Percentiles rank a stretch among this genome's conserved stretches.
Conservation (phyloP, 805 yeast genomes). For the Ogataea sp. region DNA sequence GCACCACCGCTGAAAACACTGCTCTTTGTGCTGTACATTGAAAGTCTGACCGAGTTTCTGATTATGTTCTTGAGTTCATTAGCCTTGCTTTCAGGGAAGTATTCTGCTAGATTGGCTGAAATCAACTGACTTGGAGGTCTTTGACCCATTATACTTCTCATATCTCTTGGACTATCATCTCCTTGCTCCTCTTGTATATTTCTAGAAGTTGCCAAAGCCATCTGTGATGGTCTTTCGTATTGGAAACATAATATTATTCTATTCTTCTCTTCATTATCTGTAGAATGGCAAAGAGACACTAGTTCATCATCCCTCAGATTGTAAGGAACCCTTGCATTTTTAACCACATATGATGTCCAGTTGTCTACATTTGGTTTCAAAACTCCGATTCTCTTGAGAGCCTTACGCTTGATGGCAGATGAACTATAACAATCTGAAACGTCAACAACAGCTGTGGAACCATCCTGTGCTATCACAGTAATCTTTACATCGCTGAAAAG, state of each 20-base stretch:
- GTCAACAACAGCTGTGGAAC: conserved; percentile 58
- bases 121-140: conserved; percentile 92
- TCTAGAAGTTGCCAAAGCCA: conserved; percentile 50
- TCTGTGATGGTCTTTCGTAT: conserved; percentile 53
- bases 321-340: conserved; percentile 31
- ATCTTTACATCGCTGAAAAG: conserved; percentile 20
- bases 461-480: conserved; percentile 69
- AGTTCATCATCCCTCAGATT: conserved; percentile 69
- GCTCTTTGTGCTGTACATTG: conserved; percentile 31
- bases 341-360: conserved; percentile 58
- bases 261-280: conserved; percentile 60
- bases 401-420: conserved; percentile 63
- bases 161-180: background rate
- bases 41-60: conserved; percentile 74
- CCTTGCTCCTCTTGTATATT: conserved; percentile 6
- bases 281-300: conserved; percentile 74
- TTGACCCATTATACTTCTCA: conserved; percentile 65
- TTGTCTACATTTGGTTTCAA: conserved; percentile 31
- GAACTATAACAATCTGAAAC: conserved; percentile 78
- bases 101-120: conserved; percentile 81
- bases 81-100: conserved; percentile 78
- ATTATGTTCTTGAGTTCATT: conserved; percentile 70
- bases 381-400: conserved; percentile 50
- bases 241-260: conserved; percentile 61
- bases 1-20: conserved; percentile 5